Base-by-base conservation (phyloP, 805 yeast species). In the Ogataea chonburiensis region DNA sequence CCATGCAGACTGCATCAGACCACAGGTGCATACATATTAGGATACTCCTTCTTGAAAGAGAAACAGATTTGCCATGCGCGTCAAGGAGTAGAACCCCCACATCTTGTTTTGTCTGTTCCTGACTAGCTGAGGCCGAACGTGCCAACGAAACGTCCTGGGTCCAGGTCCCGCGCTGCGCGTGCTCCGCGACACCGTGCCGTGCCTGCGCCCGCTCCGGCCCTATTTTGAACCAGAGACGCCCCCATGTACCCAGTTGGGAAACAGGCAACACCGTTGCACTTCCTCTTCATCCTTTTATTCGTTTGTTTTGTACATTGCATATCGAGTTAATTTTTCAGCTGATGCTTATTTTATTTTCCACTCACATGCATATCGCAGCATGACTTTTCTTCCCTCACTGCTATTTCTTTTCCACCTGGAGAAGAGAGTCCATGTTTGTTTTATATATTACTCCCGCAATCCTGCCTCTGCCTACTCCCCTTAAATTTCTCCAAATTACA, bases 331-430 rank as follows among this genome's bases (percentile, higher is more conserved):
- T 29, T 26, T 26, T 26, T 17, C 27, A 24, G 7, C 13, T 20
- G 28, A 30, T 31, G 36, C 25, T 17, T 24, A 11, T 24, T 14
- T 8, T 15, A n/a, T 28, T 25, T 20, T 20, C 25, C 24, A 7
- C 24, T 16, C 13, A 30, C 37, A 31, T 37, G 37, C 41, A 31
- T 22, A 12, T 13, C 15, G 33, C 40, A 30, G 40, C 37, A 37
- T 31, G 41, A 24, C 31, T 10, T 30, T 28, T 28, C 31, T 26
- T 24, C 30, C 26, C 35, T 37, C 15, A 7, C 32, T 25, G 19
- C 20, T 15, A 17, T 13, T 24, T n/a, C n/a, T n/a, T n/a, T n/a
- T n/a, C n/a, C n/a, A n/a, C n/a, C n/a, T n/a, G n/a, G n/a, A n/a
- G n/a, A n/a, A n/a, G n/a, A n/a, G n/a, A n/a, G n/a, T n/a, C n/a